phyloP scores from a whole-genome alignment of 2,329 filamentous ascomycete genomes.

The Pyricularia sp. region DNA sequence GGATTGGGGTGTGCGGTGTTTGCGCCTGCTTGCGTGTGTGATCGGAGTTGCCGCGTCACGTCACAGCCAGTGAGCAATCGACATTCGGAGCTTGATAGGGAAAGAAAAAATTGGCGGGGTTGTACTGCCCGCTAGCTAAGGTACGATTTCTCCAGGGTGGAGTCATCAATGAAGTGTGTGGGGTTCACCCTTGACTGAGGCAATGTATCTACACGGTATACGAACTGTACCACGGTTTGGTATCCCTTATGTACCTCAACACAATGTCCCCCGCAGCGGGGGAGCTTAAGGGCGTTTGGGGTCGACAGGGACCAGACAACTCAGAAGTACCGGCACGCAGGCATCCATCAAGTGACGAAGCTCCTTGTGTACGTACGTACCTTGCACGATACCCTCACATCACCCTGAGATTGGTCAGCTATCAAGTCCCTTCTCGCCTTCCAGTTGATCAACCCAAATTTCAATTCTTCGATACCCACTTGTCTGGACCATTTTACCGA shows the following conservation, averaged over 20 bases:
- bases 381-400: not conserved
- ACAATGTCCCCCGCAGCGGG: not conserved
- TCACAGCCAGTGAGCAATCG: not conserved
- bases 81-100: not conserved
- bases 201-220: not conserved
- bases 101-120: conserved; percentile 4
- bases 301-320: not conserved
- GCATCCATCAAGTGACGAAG: not conserved
- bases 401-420: not conserved
- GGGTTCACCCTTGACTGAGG: not conserved
- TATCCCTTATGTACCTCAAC: not conserved
- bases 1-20: not conserved
- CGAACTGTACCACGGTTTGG: not conserved
- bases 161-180: not conserved
- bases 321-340: not conserved
- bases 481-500: not conserved
- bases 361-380: not conserved
- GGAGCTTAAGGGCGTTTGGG: not conserved
- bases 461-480: not conserved
- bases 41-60: not conserved
- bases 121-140: not conserved
- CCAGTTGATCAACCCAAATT: not conserved
- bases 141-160: not conserved
- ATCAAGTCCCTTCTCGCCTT: not conserved
- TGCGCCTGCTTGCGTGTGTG: not conserved